A percentile compares a stretch with the other conserved stretches of the same genome.
These are phyloP conservation scores for Dunaliella sp. DNA, from an alignment of 139 green algal genomes.

Conservation along the genomic window DNA sequence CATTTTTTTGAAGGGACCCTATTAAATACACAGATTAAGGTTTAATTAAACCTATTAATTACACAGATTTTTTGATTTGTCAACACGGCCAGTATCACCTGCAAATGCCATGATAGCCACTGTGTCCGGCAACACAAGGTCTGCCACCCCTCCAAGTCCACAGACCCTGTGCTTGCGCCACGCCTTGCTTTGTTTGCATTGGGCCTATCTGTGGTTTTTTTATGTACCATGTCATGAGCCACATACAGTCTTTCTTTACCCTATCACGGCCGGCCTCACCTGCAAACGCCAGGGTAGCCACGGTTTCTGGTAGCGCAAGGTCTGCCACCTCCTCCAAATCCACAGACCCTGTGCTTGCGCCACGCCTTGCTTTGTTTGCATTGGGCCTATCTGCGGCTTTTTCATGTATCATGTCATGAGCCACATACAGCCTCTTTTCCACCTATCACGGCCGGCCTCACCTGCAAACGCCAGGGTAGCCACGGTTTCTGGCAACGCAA, in stretches of 20 bases:
- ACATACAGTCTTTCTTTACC: not conserved
- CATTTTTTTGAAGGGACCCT: too few species aligned
- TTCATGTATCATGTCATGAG: not conserved
- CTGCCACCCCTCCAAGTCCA: constrained; percentile 1
- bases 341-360: not conserved
- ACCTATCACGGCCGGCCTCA: not conserved
- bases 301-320: not conserved
- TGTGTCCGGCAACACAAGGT: not conserved
- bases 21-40: too few species aligned
- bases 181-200: too few species aligned
- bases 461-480: constrained; percentile 7
- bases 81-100: too few species aligned
- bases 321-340: constrained; percentile 4
- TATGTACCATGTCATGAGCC: not conserved
- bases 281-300: constrained; percentile 4
- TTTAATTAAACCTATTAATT: too few species aligned
- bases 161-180: not conserved
- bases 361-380: too few species aligned
- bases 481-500: not conserved
- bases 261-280: constrained; percentile 3
- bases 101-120: not conserved
- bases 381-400: not conserved
- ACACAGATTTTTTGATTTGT: too few species aligned
- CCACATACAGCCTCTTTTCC: not conserved
- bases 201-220: not conserved